These are phyloP conservation scores for Paraphaeosphaeria minitans DNA, from an alignment of 2,329 filamentous ascomycete species.

Conservation along the genomic window DNA sequence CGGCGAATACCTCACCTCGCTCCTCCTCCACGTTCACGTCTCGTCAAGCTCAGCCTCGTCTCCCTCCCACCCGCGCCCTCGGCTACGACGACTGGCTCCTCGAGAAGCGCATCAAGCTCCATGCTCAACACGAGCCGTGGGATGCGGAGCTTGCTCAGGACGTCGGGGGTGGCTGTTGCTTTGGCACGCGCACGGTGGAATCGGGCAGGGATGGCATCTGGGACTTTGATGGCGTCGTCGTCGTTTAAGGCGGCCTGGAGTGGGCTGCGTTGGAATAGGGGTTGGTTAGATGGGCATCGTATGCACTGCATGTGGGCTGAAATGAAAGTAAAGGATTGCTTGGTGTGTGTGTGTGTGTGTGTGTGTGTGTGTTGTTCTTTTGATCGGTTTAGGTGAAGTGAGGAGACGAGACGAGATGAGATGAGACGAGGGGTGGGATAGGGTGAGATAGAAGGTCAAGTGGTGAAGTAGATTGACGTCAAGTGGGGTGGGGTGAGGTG, in stretches of 20 bases:
- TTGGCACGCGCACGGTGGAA: slow-evolving; percentile 34
- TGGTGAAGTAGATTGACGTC: too few species aligned
- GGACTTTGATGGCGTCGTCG: slow-evolving; percentile 37
- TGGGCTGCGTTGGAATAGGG: not conserved
- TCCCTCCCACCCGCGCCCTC: not conserved
- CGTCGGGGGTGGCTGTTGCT: slow-evolving; percentile 37
- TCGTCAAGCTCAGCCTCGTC: not conserved
- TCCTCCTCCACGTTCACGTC: not conserved
- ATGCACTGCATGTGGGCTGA: not conserved
- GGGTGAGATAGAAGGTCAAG: too few species aligned
- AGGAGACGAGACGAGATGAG: too few species aligned
- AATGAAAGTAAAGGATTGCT: not conserved
- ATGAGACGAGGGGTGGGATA: too few species aligned
- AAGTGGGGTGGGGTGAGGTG: too few species aligned
- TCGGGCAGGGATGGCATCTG: slow-evolving; percentile 31
- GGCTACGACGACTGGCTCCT: slow-evolving; percentile 25
- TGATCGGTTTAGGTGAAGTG: too few species aligned
- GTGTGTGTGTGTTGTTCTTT: not conserved
- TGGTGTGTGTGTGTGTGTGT: too few species aligned
- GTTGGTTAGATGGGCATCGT: not conserved
- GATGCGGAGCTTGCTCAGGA: slow-evolving; percentile 1
- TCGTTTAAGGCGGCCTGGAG: slow-evolving; percentile 17
- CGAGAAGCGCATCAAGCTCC: slow-evolving; percentile 21
- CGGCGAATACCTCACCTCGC: not conserved
- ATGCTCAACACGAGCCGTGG: not conserved